Evolutionary conservation across 2,329 filamentous ascomycete species (phyloP).

Genomic region (Beauveria rudraprayagi): DNA sequence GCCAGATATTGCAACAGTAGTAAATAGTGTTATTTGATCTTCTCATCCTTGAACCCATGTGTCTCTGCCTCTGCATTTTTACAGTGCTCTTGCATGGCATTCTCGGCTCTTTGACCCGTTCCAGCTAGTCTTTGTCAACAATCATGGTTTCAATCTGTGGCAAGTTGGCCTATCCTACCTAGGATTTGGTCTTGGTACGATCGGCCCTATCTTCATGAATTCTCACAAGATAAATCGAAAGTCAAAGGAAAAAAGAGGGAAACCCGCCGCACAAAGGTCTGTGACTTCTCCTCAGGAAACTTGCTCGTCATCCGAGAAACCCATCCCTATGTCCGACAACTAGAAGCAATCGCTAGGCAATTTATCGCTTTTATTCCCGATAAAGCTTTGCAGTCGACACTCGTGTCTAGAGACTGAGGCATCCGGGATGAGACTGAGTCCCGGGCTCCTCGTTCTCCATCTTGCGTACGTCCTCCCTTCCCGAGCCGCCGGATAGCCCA

Average conservation of each 20-base stretch:
- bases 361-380: too few species aligned
- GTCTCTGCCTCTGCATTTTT: conserved; percentile 70
- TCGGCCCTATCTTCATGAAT: conserved; percentile 50
- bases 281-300: too few species aligned
- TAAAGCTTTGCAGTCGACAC: too few species aligned
- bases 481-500: not conserved
- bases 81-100: conserved; percentile 81
- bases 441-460: not conserved
- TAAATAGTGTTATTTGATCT: conserved; percentile 38
- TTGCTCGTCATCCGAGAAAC: too few species aligned
- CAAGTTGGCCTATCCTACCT: conserved; percentile 75
- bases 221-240: conserved; percentile 32
- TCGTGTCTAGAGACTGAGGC: not conserved
- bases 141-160: conserved; percentile 73
- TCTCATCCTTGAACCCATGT: conserved; percentile 77
- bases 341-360: too few species aligned
- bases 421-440: not conserved
- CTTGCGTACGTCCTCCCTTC: not conserved
- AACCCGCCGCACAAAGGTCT: too few species aligned
- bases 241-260: too few species aligned
- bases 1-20: too few species aligned
- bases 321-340: too few species aligned
- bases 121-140: conserved; percentile 66
- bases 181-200: conserved; percentile 60
- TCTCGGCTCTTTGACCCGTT: conserved; percentile 87